Base-by-base conservation (phyloP, 140 eudicot genomes). In the Bidens hawaiensis region DNA sequence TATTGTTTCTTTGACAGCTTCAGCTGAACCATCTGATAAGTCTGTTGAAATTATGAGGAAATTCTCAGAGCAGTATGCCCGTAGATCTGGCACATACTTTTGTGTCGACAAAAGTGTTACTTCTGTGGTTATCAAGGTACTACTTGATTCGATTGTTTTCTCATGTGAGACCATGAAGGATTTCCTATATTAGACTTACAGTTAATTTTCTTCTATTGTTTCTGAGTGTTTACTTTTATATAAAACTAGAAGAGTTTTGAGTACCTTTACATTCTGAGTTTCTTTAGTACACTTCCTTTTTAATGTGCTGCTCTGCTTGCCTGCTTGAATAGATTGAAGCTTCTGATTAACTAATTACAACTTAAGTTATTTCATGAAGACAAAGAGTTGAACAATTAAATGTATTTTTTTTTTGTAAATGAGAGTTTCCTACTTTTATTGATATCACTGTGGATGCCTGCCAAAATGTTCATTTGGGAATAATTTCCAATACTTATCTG, bases 91-190 rank as follows among this genome's bases (percentile, higher is more conserved):
- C 46, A 93, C 99, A 2, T 93, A 87, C 67, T 93, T 93, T 55
- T 93, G 99, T n/a, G 85, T 81, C 5, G 99, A 93, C 84, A 93
- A 93, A 74, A 81, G 95, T 43, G 99, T 93, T 40, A 93, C 99
- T 26, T 88, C 99, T 49, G 99, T 93, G 25, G 99, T 93, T 25
- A 93, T 93, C 82, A 93, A 93, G 99, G 99, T 87, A 87, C 59
- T 55, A 1, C 60, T 21, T 24, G 9, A 36, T 70, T 49, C 1
- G 52, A 45, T 6, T 2, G 30, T 16, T 54, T 19, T 63, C 57
- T 69, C 57, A 23, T 57, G 75, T 34, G 10, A 33, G 59, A 57
- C 67, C 22, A 40, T 27, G 24, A 30, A 27, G 34, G 36, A 13
- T 18, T 67, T 53, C 19, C 33, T 40, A 42, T 26, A 25, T 25